phyloP scores from a whole-genome alignment of 192 early-diverging fungal genomes.

The Gamsiella multidivaricata region DNA sequence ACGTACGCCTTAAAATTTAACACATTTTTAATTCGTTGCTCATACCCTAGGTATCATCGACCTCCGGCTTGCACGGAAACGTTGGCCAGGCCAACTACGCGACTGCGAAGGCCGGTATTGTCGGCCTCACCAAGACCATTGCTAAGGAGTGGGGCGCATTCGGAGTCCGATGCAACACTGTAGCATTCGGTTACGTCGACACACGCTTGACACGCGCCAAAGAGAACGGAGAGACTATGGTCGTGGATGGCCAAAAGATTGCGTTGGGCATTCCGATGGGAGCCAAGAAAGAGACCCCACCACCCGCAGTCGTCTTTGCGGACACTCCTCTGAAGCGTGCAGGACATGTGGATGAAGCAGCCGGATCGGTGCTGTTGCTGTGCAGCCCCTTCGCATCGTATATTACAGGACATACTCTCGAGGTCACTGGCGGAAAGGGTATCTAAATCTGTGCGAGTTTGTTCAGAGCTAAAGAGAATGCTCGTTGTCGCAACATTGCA shows the following conservation, averaged over 20 bases:
- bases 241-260: slow-evolving; percentile 70
- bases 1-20: no score
- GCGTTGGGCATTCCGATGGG: slow-evolving; percentile 68
- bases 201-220: slow-evolving; percentile 76
- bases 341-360: slow-evolving; percentile 72
- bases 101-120: slow-evolving; percentile 91
- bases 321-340: slow-evolving; percentile 68
- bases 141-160: slow-evolving; percentile 80
- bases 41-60: slow-evolving; percentile 67
- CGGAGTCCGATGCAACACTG: slow-evolving; percentile 71
- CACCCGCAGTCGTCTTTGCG: slow-evolving; percentile 49
- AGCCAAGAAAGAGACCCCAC: slow-evolving; percentile 42
- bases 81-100: slow-evolving; percentile 95
- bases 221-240: slow-evolving; percentile 69
- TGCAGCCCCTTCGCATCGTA: slow-evolving; percentile 68
- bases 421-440: slow-evolving; percentile 72
- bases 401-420: slow-evolving; percentile 68
- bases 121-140: slow-evolving; percentile 93
- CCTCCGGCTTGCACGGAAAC: slow-evolving; percentile 90
- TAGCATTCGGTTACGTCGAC: slow-evolving; percentile 72
- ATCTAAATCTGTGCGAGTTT: no score
- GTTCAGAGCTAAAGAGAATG: no score
- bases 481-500: no score
- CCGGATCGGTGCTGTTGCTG: slow-evolving; percentile 66
- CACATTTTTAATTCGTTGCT: background rate